Percentiles rank a stretch among this genome's conserved stretches.
Evolutionary conservation across 2,329 filamentous ascomycete genomes (phyloP).

Genomic region (Dryadomyces sulphureus): DNA sequence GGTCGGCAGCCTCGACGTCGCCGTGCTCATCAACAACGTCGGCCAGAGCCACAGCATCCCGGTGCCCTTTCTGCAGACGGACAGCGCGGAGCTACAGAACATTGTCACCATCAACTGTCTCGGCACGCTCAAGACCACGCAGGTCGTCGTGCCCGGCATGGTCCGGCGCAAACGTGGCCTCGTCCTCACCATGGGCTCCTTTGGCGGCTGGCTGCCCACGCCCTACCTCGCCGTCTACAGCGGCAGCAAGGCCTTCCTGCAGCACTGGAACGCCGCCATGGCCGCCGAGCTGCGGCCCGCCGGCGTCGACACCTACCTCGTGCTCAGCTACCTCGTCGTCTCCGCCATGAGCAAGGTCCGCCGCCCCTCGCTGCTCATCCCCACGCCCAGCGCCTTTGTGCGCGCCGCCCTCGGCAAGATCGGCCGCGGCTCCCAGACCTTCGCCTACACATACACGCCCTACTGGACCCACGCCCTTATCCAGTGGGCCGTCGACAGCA

Average conservation of each 20-base stretch:
- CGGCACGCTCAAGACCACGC: conserved; percentile 77
- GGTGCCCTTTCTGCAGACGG: conserved; percentile 71
- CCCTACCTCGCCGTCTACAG: conserved; percentile 92
- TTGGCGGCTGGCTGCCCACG: conserved; percentile 82
- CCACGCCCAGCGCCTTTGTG: conserved; percentile 72
- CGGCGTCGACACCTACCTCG: conserved; percentile 79
- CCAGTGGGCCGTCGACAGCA: conserved; percentile 63
- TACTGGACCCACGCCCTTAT: conserved; percentile 87
- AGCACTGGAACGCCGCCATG: conserved; percentile 85
- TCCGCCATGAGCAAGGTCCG: conserved; percentile 96
- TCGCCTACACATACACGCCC: conserved; percentile 74
- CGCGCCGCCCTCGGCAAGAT: conserved; percentile 64
- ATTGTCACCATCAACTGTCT: conserved; percentile 95
- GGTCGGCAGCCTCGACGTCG: conserved; percentile 61
- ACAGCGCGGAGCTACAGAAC: conserved; percentile 64
- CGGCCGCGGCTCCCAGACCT: conserved; percentile 66
- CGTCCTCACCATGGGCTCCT: conserved; percentile 94
- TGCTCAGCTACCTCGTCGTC: conserved; percentile 84
- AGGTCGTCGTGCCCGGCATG: conserved; percentile 74
- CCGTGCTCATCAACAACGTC: conserved; percentile 91
- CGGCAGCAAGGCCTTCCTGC: conserved; percentile 93
- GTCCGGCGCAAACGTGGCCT: conserved; percentile 70
- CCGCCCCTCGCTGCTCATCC: conserved; percentile 61
- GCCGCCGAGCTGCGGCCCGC: conserved; percentile 67
- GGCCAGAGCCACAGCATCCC: conserved; percentile 89